Evolutionary conservation across 306 rosid genomes (phyloP).

Genomic region (Trichosanthes cucumerina): DNA sequence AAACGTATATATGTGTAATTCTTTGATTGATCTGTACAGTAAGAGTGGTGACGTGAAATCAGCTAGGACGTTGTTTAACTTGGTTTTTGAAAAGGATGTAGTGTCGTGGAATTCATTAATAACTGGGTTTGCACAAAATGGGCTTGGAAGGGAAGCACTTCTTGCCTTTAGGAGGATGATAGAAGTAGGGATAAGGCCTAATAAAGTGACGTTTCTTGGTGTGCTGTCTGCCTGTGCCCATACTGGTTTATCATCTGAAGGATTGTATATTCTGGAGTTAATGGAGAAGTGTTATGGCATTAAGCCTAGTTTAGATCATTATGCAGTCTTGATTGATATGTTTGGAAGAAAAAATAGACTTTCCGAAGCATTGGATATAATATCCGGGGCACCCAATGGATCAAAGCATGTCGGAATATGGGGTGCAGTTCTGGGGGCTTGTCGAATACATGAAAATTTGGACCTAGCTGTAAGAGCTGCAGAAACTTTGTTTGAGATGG

Average conservation of each 20-base stretch:
- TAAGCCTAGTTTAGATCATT: conserved; percentile 37
- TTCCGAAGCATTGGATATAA: conserved; percentile 32
- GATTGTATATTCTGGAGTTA: conserved; percentile 27
- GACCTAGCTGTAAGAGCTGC: conserved; percentile 43
- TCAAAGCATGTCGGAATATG: conserved; percentile 35
- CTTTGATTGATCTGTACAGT: conserved; percentile 50
- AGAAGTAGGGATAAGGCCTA: conserved; percentile 40
- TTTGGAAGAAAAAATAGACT: conserved; percentile 56
- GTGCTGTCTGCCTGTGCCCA: conserved; percentile 49
- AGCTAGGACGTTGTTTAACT: conserved; percentile 35
- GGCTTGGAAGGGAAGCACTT: conserved; percentile 34
- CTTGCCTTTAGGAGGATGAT: conserved; percentile 37
- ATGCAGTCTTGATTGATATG: conserved; percentile 48
- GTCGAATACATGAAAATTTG: conserved; percentile 43
- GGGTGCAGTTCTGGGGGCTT: conserved; percentile 58
- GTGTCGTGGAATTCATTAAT: conserved; percentile 46
- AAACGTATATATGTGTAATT: conserved; percentile 32
- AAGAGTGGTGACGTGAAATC: conserved; percentile 50
- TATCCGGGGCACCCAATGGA: conserved; percentile 27
- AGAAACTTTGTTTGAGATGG: conserved; percentile 42
- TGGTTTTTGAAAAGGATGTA: conserved; percentile 26
- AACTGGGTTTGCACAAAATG: conserved; percentile 48
- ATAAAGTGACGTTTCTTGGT: conserved; percentile 50
- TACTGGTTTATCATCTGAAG: conserved; percentile 41
- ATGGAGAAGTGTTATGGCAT: conserved; percentile 35